A percentile compares a stretch with the other conserved stretches of the same genome.
Conservation (phyloP, 768 basidiomycete genomes). For the Tephrocybe sp. region DNA sequence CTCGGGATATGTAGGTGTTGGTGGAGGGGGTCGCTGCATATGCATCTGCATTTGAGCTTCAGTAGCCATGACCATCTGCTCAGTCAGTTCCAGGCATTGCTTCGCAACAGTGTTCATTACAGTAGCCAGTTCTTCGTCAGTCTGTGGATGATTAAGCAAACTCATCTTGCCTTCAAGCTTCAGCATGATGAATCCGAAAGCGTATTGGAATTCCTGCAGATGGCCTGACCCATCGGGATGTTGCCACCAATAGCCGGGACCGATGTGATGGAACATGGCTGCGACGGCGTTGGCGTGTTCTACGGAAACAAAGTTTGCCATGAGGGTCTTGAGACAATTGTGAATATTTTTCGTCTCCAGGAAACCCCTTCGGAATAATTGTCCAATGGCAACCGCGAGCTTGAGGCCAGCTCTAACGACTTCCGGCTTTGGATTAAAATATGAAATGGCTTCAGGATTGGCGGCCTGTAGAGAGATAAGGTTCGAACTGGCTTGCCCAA, state of each 20-base stretch:
- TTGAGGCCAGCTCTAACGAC: conserved; percentile 6
- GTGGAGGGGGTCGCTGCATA: background rate
- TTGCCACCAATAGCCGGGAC: conserved; percentile 14
- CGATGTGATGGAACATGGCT: conserved; percentile 11
- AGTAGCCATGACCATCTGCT: conserved; percentile 4
- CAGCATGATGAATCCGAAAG: conserved; percentile 2
- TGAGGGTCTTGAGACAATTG: conserved; percentile 11
- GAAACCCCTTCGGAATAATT: conserved; percentile 10
- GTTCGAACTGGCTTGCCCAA: background rate
- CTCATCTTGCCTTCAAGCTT: conserved; percentile 15
- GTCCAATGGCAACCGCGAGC: conserved; percentile 14
- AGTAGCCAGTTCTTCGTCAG: conserved; percentile 2
- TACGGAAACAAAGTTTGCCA: conserved; percentile 15
- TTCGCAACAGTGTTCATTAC: conserved; percentile 1
- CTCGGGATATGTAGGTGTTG: background rate
- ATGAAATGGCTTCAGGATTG: conserved; percentile 16
- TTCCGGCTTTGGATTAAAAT: conserved; percentile 1
- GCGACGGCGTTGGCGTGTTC: conserved; percentile 18
- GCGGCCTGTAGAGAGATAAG: conserved; percentile 2
- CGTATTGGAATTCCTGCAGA: conserved; percentile 4
- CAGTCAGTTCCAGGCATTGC: conserved; percentile 5
- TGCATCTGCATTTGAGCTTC: background rate
- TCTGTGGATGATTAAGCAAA: conserved; percentile 7
- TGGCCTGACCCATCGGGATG: conserved; percentile 13
- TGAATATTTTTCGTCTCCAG: conserved; percentile 14